Conservation (phyloP, 495 filamentous ascomycete genomes). For the Annulohypoxylon maeteangense region DNA sequence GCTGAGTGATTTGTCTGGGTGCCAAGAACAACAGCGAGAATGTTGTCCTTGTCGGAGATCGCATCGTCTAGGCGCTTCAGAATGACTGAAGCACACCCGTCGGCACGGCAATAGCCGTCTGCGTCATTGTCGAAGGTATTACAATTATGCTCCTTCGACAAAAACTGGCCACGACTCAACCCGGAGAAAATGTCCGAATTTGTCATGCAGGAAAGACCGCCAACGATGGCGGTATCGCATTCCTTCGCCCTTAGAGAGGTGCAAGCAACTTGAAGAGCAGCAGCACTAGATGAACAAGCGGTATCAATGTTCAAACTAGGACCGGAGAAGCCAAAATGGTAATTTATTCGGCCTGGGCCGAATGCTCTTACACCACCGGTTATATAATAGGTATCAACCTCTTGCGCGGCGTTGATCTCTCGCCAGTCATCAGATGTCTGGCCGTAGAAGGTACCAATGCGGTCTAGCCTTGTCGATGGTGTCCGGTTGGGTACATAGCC, state of each 20-base stretch:
- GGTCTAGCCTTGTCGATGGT: slow-evolving; percentile 81
- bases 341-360: slow-evolving; percentile 86
- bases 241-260: slow-evolving; percentile 83
- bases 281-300: slow-evolving; percentile 86
- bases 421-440: slow-evolving; percentile 93
- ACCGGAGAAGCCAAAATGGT: slow-evolving; percentile 86
- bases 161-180: slow-evolving; percentile 83
- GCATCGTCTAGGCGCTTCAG: slow-evolving; percentile 82
- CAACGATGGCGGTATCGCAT: slow-evolving; percentile 85
- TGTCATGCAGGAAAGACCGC: slow-evolving; percentile 81
- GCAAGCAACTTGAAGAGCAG: slow-evolving; percentile 86
- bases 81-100: slow-evolving; percentile 75
- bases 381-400: slow-evolving; percentile 94
- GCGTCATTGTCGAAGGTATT: slow-evolving; percentile 81
- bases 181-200: slow-evolving; percentile 89
- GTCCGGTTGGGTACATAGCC: slow-evolving; percentile 89
- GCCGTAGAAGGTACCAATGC: slow-evolving; percentile 92
- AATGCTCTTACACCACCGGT: slow-evolving; percentile 90
- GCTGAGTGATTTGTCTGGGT: slow-evolving; percentile 80
- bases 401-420: slow-evolving; percentile 89
- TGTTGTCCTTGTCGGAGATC: slow-evolving; percentile 75
- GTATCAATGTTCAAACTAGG: slow-evolving; percentile 90
- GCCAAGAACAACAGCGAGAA: slow-evolving; percentile 73
- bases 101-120: slow-evolving; percentile 81
- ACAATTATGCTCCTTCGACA: slow-evolving; percentile 81